Percentiles rank a stretch among this genome's conserved stretches.
These are phyloP conservation scores for Russula virescens DNA, from an alignment of 768 basidiomycete genomes.

Conservation along the genomic window DNA sequence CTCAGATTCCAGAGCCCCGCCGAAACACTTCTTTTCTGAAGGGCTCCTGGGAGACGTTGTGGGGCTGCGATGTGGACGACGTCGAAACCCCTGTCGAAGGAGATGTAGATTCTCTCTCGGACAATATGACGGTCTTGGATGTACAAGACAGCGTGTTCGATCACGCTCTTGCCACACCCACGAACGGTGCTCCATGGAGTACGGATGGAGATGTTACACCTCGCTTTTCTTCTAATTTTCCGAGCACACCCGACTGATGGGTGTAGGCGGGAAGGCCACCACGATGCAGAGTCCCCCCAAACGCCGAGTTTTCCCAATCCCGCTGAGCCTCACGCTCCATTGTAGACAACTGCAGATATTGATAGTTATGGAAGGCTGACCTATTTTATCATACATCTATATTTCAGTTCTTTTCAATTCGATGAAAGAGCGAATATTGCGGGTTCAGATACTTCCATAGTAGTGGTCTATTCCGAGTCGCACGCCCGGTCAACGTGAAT, in stretches of 20 bases:
- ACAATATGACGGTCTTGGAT: no score
- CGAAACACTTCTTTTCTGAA: not conserved
- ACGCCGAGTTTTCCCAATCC: not conserved
- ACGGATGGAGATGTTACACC: constrained; percentile 9
- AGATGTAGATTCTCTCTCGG: not conserved
- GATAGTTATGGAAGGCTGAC: not conserved
- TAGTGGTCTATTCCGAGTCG: no score
- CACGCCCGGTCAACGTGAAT: no score
- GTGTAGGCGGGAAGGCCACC: not conserved
- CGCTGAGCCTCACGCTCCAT: not conserved
- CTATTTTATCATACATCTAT: not conserved
- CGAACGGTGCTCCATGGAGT: not conserved
- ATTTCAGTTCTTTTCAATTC: not conserved
- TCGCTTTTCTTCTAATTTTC: constrained; percentile 6
- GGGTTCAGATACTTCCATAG: not conserved
- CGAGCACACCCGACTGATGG: not conserved
- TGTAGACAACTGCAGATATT: not conserved
- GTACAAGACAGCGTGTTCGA: not conserved
- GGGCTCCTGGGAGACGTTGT: constrained; percentile 8
- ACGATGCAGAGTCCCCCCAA: not conserved
- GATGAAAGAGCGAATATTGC: not conserved
- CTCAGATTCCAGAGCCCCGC: constrained; percentile 9
- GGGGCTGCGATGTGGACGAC: constrained; percentile 4
- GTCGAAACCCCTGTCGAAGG: not conserved
- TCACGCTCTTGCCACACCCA: constrained; percentile 2